Evolutionary conservation across 2,329 filamentous ascomycete genomes (phyloP).

Genomic region (Beauveria sp.): DNA sequence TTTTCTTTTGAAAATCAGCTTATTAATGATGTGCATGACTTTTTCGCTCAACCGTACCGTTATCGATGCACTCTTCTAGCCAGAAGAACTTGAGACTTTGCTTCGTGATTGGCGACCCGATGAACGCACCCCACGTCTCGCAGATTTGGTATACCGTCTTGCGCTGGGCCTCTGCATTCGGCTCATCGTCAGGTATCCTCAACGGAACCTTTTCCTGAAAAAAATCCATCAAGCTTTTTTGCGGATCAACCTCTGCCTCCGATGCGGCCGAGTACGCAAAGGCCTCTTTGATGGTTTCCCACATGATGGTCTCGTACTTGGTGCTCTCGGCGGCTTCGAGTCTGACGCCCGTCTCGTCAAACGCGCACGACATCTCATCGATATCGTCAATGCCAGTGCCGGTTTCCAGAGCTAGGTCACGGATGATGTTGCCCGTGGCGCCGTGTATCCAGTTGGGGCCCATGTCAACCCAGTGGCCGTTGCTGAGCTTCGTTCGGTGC

Average conservation of each 20-base stretch:
- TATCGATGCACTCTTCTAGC: conserved; percentile 71
- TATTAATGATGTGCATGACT: background rate
- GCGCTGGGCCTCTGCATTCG: conserved; percentile 32
- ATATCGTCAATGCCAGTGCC: conserved; percentile 39
- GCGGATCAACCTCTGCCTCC: conserved; percentile 36
- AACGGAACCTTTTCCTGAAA: conserved; percentile 37
- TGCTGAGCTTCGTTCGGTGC: conserved; percentile 40
- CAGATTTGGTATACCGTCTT: conserved; percentile 43
- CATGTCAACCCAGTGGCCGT: conserved; percentile 44
- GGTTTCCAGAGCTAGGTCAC: conserved; percentile 57
- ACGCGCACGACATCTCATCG: conserved; percentile 47
- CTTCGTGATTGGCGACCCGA: conserved; percentile 54
- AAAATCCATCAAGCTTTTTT: conserved; percentile 46
- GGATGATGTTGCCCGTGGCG: conserved; percentile 61
- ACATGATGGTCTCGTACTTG: conserved; percentile 47
- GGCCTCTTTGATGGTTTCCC: conserved; percentile 60
- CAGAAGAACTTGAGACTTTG: conserved; percentile 73
- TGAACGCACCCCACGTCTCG: conserved; percentile 63
- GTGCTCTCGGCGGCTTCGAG: conserved; percentile 40
- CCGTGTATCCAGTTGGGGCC: conserved; percentile 81
- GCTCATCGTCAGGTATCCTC: conserved; percentile 38
- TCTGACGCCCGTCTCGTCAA: conserved; percentile 47
- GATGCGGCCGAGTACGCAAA: conserved; percentile 58
- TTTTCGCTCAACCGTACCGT: conserved; percentile 32
- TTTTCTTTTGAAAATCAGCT: conserved; percentile 36